Base-by-base conservation (phyloP, 2,329 filamentous ascomycete species). In the Neofusicoccum sp. region DNA sequence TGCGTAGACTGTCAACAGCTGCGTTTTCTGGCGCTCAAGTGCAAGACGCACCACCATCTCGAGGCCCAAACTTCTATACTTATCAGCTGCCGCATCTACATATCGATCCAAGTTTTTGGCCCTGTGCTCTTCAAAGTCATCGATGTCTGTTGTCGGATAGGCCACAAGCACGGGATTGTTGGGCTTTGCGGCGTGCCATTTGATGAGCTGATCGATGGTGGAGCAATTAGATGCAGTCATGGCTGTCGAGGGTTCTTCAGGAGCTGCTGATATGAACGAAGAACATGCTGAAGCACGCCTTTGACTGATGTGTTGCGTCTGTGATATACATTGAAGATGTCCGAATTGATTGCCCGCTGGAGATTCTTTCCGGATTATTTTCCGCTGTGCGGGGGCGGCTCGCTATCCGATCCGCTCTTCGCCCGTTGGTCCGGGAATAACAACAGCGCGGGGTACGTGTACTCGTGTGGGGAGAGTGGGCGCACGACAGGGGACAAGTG, bases 81-180 rank as follows among this genome's bases (percentile, higher is more conserved):
- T 63, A 8, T 62, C 62, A 33, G 65, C 66, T 5, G 68, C 68
- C 24, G 68, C 68, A 62, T 70, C 66, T 11, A 63, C 64, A 54
- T 68, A 70, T 60, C 60, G 63, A 48, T 70, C 65, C 31, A 70
- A 40, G 9, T 65, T 64, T 41, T 34, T 26, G 1, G 68, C 68
- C 12, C 66, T 67, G 57, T 70, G 66, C 40, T 69, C 68, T 34
- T 70, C 68, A 36, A 66, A 67, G 47, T 70, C 69, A n/a, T 62
- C 63, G 3, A 69, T 49, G 31, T 65, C 67, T 41, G 63, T 59
- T 45, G 60, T 65, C 11, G 68, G 69, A 33, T 66, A 69, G 8
- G 64, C 65, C 48, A 70, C 61, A 11, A 70, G 60, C 6, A 67
- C 61, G 5, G 62, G 60, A 56, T 66, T 60, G 20, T 48, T 26